Evolutionary conservation across 331 rosid species (phyloP).

Genomic region (Acacia pycnantha): DNA sequence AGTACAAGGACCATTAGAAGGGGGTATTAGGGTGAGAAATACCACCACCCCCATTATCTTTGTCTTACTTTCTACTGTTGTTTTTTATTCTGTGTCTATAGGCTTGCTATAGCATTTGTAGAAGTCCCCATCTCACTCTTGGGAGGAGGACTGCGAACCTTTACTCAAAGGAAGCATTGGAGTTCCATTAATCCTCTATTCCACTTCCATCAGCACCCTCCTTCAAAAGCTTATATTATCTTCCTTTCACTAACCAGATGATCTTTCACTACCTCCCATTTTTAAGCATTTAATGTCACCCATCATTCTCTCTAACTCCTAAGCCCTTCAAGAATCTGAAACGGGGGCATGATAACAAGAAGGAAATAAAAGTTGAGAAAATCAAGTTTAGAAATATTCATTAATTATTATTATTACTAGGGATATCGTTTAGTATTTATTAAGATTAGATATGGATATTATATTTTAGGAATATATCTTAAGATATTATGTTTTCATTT

Average conservation of each 20-base stretch:
- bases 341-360: neutral
- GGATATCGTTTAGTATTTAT: no score
- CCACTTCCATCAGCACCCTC: neutral
- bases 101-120: neutral
- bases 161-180: neutral
- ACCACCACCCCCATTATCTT: neutral
- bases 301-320: neutral
- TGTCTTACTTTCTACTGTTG: neutral
- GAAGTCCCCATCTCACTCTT: neutral
- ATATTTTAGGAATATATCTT: no score
- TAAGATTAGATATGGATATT: no score
- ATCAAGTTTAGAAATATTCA: no score
- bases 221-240: neutral
- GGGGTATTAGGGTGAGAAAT: neutral
- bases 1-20: neutral
- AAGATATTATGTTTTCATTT: no score
- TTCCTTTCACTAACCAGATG: neutral
- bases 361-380: neutral
- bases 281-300: neutral
- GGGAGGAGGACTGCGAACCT: neutral
- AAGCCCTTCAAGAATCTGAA: neutral
- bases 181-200: neutral
- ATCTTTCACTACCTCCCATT: neutral
- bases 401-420: no score
- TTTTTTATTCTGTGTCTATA: neutral